These are phyloP conservation scores for Dendrobium officinale DNA, from an alignment of 106 monocot genomes.

Conservation along the genomic window DNA sequence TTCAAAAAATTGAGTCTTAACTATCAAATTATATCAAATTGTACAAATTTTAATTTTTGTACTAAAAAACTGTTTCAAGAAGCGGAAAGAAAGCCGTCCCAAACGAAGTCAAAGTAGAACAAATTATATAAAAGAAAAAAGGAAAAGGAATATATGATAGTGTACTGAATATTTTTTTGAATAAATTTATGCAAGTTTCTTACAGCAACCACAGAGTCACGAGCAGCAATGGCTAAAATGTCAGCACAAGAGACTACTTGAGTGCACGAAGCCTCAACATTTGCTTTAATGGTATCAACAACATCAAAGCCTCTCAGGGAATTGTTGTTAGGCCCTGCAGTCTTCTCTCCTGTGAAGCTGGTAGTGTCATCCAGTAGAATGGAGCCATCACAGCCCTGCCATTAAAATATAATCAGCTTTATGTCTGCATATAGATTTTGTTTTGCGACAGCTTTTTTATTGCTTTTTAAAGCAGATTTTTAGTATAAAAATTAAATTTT, in stretches of 20 bases:
- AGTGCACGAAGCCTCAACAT: conserved; percentile 18
- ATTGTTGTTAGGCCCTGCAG: conserved; percentile 19
- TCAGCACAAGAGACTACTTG: conserved; percentile 35
- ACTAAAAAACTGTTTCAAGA: too few species aligned
- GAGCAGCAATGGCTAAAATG: conserved; percentile 30
- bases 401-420: neutral
- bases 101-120: too few species aligned
- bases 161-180: neutral
- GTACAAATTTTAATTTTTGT: too few species aligned
- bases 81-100: too few species aligned
- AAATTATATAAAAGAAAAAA: too few species aligned
- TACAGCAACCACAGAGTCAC: conserved; percentile 44
- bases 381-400: conserved; percentile 30
- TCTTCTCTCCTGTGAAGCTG: conserved; percentile 30
- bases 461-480: too few species aligned
- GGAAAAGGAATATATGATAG: too few species aligned
- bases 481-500: too few species aligned
- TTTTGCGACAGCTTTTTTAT: too few species aligned
- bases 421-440: too few species aligned
- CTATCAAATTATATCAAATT: too few species aligned
- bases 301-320: conserved; percentile 31
- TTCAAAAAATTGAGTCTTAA: too few species aligned
- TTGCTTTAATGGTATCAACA: conserved; percentile 40
- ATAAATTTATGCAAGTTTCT: neutral
- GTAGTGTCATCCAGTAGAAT: conserved; percentile 21